Base-by-base conservation (phyloP, 208 protist genomes). In the Crithidia fasciculata region DNA sequence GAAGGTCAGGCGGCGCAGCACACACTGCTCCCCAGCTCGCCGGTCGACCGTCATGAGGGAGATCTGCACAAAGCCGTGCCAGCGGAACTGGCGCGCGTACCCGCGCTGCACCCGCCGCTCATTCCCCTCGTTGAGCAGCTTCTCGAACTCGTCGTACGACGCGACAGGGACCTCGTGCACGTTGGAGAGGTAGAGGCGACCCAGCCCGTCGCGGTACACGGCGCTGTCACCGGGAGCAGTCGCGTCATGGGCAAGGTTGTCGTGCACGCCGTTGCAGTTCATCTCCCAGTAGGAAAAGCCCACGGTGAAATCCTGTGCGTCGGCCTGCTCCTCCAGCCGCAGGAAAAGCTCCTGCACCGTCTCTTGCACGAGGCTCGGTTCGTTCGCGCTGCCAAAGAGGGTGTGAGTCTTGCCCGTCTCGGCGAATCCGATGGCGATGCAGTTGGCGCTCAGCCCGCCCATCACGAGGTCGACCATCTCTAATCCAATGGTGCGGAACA, bases 41-140 rank as follows among this genome's bases (percentile, higher is more conserved):
- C 83, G 86, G 72, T 95, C 88, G 0, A 84, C 86, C 2, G 89
- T 96, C 18, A 76, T 87, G 57, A 97, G 80, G 52, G 77, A 87
- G 37, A 97, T 73, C 61, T 96, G 87, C 57, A 95, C 70, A 62
- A 97, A 97, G 50, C 89, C 90, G 69, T 97, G 93, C 92, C 93
- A 97, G 64, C 90, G 84, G 13, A 82, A 78, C 63, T 75, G 67
- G 44, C 90, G 78, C 47, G 84, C 72, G 36, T 84, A 78, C 10
- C 81, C 81, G 45, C 87, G 85, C 57, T 75, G 53, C 44, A 95
- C 87, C 58, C 86, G 82, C 3, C 69, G 62, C 39, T 68, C 36
- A 64, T 91, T 95, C 13, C 90, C 91, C 28, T 72, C 52, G 56
- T 84, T 88, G 52, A 97, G 73, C 18, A 83, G 84, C 6, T 43